These are phyloP conservation scores for Suillus paluster DNA, from an alignment of 768 basidiomycete species.

Conservation along the genomic window DNA sequence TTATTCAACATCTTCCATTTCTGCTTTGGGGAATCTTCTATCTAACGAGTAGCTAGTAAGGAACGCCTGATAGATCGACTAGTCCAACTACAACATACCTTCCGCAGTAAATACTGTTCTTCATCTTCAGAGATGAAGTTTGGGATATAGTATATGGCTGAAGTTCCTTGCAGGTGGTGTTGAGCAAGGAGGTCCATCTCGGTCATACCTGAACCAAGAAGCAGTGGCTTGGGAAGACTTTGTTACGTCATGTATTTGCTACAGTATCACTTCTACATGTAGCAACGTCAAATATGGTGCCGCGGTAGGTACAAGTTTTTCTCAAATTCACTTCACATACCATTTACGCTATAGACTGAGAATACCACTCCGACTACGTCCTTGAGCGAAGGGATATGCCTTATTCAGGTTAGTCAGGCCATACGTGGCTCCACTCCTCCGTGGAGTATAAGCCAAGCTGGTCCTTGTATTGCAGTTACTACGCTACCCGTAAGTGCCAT, in stretches of 20 bases:
- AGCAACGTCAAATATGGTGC: neutral
- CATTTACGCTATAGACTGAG: neutral
- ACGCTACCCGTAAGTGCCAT: neutral
- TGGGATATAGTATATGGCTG: conserved; percentile 70
- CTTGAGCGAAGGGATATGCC: neutral
- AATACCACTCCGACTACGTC: neutral
- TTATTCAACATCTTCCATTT: conserved; percentile 82
- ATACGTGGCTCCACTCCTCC: neutral
- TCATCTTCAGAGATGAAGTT: conserved; percentile 79
- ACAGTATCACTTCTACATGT: no score
- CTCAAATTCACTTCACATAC: neutral
- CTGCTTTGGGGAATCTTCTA: conserved; percentile 74
- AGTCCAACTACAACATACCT: conserved; percentile 48
- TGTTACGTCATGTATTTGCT: neutral
- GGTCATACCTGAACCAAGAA: neutral
- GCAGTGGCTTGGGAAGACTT: neutral
- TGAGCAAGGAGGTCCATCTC: neutral
- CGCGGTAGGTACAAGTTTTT: neutral
- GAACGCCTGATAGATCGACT: conserved; percentile 8
- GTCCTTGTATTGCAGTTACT: neutral
- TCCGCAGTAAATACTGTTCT: conserved; percentile 76
- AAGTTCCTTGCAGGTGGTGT: conserved; percentile 40
- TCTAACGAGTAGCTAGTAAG: conserved; percentile 47
- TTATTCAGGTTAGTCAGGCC: neutral
- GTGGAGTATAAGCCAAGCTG: neutral